Percentiles rank a stretch among this genome's conserved stretches.
These are phyloP conservation scores for Pythium aphanidermatum DNA, from an alignment of 352 stramenopile species.

Conservation along the genomic window DNA sequence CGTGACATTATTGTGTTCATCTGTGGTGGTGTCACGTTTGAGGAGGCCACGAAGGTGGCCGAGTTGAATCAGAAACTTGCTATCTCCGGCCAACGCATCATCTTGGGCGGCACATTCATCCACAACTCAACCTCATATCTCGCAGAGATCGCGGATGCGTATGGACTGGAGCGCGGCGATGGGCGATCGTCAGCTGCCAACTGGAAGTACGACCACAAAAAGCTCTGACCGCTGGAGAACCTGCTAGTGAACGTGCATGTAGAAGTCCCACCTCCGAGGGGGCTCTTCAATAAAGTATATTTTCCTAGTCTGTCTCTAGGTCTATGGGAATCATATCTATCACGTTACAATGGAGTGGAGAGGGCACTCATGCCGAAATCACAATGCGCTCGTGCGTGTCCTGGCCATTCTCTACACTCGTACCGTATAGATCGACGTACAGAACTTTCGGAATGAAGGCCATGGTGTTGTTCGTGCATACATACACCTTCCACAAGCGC, in stretches of 20 bases:
- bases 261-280: no score
- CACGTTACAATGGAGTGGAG: neutral
- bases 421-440: slow-evolving; percentile 72
- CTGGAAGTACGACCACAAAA: slow-evolving; percentile 65
- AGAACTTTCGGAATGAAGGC: slow-evolving; percentile 71
- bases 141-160: slow-evolving; percentile 83
- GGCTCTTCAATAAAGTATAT: slow-evolving; percentile 10
- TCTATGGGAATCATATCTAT: slow-evolving; percentile 18
- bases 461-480: slow-evolving; percentile 46
- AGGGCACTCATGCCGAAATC: slow-evolving; percentile 14
- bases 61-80: slow-evolving; percentile 93
- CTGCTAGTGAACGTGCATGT: no score
- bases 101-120: slow-evolving; percentile 94
- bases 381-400: slow-evolving; percentile 63
- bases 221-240: slow-evolving; percentile 23
- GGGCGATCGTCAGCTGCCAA: slow-evolving; percentile 6
- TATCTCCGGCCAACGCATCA: slow-evolving; percentile 80
- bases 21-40: slow-evolving; percentile 97
- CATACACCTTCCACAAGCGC: slow-evolving; percentile 68
- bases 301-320: slow-evolving; percentile 10
- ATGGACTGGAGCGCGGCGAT: slow-evolving; percentile 25
- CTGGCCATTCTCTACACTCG: slow-evolving; percentile 32
- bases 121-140: slow-evolving; percentile 98
- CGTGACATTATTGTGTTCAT: slow-evolving; percentile 98
- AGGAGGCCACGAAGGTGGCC: slow-evolving; percentile 97